Percentiles rank a stretch among this genome's conserved stretches.
Evolutionary conservation across 192 early-diverging fungal genomes (phyloP).

Genomic region (Coemansia sp.): DNA sequence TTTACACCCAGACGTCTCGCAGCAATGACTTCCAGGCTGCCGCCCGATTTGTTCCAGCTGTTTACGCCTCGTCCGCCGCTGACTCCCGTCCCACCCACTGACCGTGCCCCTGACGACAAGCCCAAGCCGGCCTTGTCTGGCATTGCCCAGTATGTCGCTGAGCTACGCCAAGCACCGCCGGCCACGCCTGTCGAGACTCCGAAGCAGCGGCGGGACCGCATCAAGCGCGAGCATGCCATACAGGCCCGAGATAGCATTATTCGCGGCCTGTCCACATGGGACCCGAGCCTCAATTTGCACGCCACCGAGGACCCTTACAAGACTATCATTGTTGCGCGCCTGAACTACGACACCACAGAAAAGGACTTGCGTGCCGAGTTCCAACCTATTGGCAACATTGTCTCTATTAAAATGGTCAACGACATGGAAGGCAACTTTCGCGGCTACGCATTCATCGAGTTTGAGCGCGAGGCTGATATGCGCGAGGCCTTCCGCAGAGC

Average conservation of each 20-base stretch:
- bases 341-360: slow-evolving; percentile 59
- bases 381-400: slow-evolving; percentile 71
- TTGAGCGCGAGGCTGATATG: slow-evolving; percentile 85
- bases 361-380: slow-evolving; percentile 76
- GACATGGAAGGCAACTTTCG: slow-evolving; percentile 73
- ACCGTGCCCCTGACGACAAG: slow-evolving; percentile 32
- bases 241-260: slow-evolving; percentile 40
- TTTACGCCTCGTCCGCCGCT: slow-evolving; percentile 53
- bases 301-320: slow-evolving; percentile 88
- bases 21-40: slow-evolving; percentile 49
- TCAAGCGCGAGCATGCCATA: slow-evolving; percentile 32
- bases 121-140: slow-evolving; percentile 36
- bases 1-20: not conserved
- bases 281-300: slow-evolving; percentile 63
- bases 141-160: slow-evolving; percentile 30
- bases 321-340: slow-evolving; percentile 84
- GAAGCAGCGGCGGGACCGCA: slow-evolving; percentile 43
- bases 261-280: slow-evolving; percentile 42
- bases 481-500: slow-evolving; percentile 66
- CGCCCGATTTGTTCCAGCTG: slow-evolving; percentile 46
- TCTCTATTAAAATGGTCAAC: slow-evolving; percentile 72
- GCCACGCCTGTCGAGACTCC: slow-evolving; percentile 30
- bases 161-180: slow-evolving; percentile 16
- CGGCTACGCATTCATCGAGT: slow-evolving; percentile 97
- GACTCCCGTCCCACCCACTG: slow-evolving; percentile 22